phyloP scores from a whole-genome alignment of 2,329 filamentous ascomycete genomes.

The Arthrobotrys entomopaga region DNA sequence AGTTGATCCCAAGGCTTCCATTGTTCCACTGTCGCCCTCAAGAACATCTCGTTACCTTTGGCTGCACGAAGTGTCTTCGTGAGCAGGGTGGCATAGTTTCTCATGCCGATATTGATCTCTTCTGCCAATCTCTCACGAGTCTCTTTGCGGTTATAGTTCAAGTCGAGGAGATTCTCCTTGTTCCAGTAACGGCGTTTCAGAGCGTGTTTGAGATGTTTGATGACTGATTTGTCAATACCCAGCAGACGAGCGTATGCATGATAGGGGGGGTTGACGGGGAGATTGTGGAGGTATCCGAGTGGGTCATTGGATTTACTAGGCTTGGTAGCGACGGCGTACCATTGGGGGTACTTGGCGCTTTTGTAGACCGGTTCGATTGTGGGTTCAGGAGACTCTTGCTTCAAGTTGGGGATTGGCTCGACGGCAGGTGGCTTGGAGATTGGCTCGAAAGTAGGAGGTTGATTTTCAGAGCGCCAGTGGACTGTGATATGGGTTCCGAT shows the following conservation, averaged over 20 bases:
- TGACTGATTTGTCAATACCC: constrained; percentile 23
- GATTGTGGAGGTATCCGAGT: constrained; percentile 22
- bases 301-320: constrained; percentile 6
- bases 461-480: too few relatives aligned
- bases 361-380: too few relatives aligned
- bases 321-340: constrained; percentile 23
- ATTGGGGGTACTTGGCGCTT: constrained; percentile 10
- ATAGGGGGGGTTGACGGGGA: background rate
- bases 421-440: too few relatives aligned
- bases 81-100: constrained; percentile 23
- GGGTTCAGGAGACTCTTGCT: too few relatives aligned
- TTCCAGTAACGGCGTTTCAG: constrained; percentile 14
- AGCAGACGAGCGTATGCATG: constrained; percentile 14
- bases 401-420: too few relatives aligned
- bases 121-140: constrained; percentile 17
- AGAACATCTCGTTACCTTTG: background rate
- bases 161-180: background rate
- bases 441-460: too few relatives aligned
- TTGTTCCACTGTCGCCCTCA: constrained; percentile 1
- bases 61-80: background rate
- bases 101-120: constrained; percentile 39
- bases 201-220: constrained; percentile 7
- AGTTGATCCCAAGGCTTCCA: constrained; percentile 31
- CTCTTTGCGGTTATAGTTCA: constrained; percentile 16
- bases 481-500: too few relatives aligned